Conservation (phyloP, 1,139 yeast species). For the Yamadazyma kanchanaburiensis region DNA sequence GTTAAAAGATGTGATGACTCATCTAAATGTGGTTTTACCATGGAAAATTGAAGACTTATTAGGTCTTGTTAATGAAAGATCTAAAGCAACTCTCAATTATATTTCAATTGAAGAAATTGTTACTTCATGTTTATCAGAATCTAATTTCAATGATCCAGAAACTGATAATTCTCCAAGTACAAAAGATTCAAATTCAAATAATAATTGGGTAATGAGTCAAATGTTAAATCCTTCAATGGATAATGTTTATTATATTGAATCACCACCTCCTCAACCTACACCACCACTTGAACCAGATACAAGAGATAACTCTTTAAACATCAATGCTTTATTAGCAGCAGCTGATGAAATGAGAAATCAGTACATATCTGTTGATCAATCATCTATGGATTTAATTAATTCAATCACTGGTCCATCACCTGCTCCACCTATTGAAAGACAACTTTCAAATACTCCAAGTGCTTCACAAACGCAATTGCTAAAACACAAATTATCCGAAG, state of each 20-base stretch:
- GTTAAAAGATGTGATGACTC: slow-evolving; percentile 40
- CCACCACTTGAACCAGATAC: background rate
- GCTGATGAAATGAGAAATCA: slow-evolving; percentile 5
- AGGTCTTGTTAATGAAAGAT: slow-evolving; percentile 57
- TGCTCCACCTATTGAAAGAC: no score
- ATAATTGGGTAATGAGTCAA: slow-evolving; percentile 14
- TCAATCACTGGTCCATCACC: no score
- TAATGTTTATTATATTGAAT: background rate
- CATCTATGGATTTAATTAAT: no score
- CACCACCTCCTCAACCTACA: background rate
- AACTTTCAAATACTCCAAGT: slow-evolving; percentile 2
- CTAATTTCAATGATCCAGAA: slow-evolving; percentile 10
- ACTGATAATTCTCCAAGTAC: slow-evolving; percentile 7
- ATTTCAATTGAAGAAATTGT: slow-evolving; percentile 63
- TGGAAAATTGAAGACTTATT: slow-evolving; percentile 59
- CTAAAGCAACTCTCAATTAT: slow-evolving; percentile 51
- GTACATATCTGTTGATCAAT: no score
- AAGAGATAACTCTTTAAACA: slow-evolving; percentile 7
- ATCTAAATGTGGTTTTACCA: slow-evolving; percentile 47
- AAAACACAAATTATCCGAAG: slow-evolving; percentile 7
- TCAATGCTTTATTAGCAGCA: slow-evolving; percentile 15
- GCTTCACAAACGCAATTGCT: slow-evolving; percentile 4
- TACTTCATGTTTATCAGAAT: slow-evolving; percentile 56
- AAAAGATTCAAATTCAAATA: slow-evolving; percentile 4
- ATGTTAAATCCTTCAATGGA: slow-evolving; percentile 11